phyloP scores from a whole-genome alignment of 2,329 filamentous ascomycete genomes.

The Alternaria postmessia region DNA sequence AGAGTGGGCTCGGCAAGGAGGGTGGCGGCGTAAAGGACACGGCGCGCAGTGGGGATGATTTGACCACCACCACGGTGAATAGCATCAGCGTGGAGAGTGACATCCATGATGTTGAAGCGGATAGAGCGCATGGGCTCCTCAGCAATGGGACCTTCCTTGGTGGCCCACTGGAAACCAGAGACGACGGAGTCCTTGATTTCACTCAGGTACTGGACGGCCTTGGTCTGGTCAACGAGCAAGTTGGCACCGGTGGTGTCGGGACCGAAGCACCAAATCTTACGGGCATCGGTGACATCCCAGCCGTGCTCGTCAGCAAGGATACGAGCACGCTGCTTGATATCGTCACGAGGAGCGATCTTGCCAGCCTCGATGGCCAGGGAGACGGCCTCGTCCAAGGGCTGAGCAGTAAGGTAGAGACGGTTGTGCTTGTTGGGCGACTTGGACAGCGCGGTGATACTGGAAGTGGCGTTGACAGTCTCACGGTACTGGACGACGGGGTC shows the following conservation, averaged over 20 bases:
- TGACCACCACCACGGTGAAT: conserved; percentile 99
- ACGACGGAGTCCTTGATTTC: conserved; percentile 99
- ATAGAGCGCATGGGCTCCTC: conserved; percentile 98
- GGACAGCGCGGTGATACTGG: conserved; percentile 95
- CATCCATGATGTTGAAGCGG: conserved; percentile 99
- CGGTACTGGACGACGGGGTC: conserved; percentile 99
- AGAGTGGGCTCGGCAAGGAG: conserved; percentile 91
- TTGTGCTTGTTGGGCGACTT: conserved; percentile 99
- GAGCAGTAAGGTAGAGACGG: conserved; percentile 95
- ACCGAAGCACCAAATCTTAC: conserved; percentile 99
- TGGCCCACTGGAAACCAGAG: conserved; percentile 99
- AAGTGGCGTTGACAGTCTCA: conserved; percentile 87
- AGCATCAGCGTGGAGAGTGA: conserved; percentile 98
- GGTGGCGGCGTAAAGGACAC: conserved; percentile 92
- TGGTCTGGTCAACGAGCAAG: conserved; percentile 99
- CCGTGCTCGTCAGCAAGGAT: conserved; percentile 94
- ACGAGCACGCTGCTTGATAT: conserved; percentile 98
- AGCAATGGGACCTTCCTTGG: conserved; percentile 93
- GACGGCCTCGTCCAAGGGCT: conserved; percentile 92
- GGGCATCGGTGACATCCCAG: conserved; percentile 99
- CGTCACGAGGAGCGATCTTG: conserved; percentile 93
- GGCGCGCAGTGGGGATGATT: conserved; percentile 96
- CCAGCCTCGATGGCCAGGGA: conserved; percentile 87
- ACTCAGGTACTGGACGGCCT: conserved; percentile 99
- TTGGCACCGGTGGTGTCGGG: conserved; percentile 98